Percentiles rank a stretch among this genome's conserved stretches.
Evolutionary conservation across 2,329 filamentous ascomycete species (phyloP).

Genomic region (Amauroascus verrucosus): DNA sequence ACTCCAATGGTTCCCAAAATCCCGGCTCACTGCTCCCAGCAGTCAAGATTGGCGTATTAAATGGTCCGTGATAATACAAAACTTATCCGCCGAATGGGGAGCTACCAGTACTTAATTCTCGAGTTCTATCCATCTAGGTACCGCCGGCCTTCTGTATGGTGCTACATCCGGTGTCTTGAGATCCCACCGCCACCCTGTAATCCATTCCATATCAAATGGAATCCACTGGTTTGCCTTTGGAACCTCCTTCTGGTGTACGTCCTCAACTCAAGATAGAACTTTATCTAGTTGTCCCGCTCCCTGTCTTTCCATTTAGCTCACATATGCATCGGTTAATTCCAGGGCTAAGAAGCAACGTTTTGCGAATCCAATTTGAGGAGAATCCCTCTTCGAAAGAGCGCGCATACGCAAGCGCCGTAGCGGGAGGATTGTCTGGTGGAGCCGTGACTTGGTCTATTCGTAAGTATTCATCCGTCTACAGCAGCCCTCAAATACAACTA

Average conservation of each 20-base stretch:
- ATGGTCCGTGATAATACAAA: slow-evolving; percentile 42
- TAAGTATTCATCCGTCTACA: slow-evolving; percentile 21
- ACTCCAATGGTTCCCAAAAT: slow-evolving; percentile 11
- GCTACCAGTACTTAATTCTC: background rate
- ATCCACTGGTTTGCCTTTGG: slow-evolving; percentile 75
- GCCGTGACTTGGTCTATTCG: slow-evolving; percentile 47
- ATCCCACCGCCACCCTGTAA: slow-evolving; percentile 51
- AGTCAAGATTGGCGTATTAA: slow-evolving; percentile 49
- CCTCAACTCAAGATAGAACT: background rate
- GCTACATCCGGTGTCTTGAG: slow-evolving; percentile 62
- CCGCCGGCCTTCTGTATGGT: slow-evolving; percentile 53
- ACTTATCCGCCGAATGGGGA: background rate
- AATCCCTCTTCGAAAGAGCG: slow-evolving; percentile 50
- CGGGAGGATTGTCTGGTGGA: slow-evolving; percentile 58
- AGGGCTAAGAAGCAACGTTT: slow-evolving; percentile 36
- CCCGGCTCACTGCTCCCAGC: slow-evolving; percentile 30
- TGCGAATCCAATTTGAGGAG: slow-evolving; percentile 41
- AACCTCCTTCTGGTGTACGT: slow-evolving; percentile 63
- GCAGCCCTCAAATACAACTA: too few relatives aligned
- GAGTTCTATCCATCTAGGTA: slow-evolving; percentile 43
- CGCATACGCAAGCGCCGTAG: slow-evolving; percentile 56
- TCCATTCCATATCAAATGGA: slow-evolving; percentile 63
- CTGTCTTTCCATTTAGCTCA: too few relatives aligned
- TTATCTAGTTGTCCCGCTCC: too few relatives aligned
- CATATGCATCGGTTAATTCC: too few relatives aligned